Evolutionary conservation across 495 filamentous ascomycete genomes (phyloP).

Genomic region (Penicillium coffeae): DNA sequence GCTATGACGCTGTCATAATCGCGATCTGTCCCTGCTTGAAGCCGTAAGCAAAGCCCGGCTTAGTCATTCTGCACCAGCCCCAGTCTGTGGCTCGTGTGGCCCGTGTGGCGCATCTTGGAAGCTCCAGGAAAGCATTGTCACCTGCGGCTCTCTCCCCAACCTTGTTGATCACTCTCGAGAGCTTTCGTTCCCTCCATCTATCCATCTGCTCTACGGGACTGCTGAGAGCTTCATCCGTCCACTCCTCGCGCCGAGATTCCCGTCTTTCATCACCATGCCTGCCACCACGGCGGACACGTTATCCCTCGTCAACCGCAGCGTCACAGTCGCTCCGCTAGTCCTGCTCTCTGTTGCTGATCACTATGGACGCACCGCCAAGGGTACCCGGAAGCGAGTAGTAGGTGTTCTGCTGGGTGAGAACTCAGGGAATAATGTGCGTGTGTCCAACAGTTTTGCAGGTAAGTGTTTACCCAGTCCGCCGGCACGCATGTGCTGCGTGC

Average conservation of each 20-base stretch:
- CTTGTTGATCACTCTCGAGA: slow-evolving; percentile 1
- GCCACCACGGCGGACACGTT: slow-evolving; percentile 93
- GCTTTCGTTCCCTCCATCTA: not conserved
- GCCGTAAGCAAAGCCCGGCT: not conserved
- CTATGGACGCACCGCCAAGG: slow-evolving; percentile 90
- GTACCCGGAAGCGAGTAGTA: slow-evolving; percentile 88
- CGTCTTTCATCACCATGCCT: slow-evolving; percentile 61
- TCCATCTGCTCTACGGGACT: not conserved
- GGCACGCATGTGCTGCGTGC: not conserved
- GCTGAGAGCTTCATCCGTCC: slow-evolving; percentile 1
- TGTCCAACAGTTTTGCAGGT: slow-evolving; percentile 99
- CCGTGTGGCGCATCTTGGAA: not conserved
- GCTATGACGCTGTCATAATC: no score
- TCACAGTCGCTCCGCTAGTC: slow-evolving; percentile 95
- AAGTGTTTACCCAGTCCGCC: slow-evolving; percentile 20
- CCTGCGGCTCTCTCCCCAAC: not conserved
- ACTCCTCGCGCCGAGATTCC: slow-evolving; percentile 1
- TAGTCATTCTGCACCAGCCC: not conserved
- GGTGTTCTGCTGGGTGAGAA: slow-evolving; percentile 95
- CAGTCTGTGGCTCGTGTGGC: no score
- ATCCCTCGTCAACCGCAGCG: slow-evolving; percentile 83
- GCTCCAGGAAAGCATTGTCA: not conserved
- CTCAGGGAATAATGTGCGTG: slow-evolving; percentile 87
- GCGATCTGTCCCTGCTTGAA: slow-evolving; percentile 5
- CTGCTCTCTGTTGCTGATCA: slow-evolving; percentile 98